Conservation (phyloP, 306 rosid species). For the Trichosanthes truncata region DNA sequence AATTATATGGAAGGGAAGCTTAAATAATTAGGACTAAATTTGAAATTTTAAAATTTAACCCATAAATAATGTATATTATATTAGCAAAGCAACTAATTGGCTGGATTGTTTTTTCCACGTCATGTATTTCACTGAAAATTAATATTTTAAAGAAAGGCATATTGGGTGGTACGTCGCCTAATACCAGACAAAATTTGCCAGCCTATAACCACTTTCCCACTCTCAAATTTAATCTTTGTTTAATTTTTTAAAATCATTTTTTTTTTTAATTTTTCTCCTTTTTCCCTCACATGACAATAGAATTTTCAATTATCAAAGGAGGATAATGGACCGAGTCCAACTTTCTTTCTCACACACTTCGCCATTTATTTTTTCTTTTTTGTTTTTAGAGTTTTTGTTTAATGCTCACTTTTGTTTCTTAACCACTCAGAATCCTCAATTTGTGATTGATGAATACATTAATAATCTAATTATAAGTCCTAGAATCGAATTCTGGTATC, state of each 20-base stretch:
- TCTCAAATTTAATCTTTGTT: neutral
- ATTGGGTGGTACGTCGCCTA: constrained; percentile 4
- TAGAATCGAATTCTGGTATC: too few relatives aligned
- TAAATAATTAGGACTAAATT: neutral
- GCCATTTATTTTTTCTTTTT: neutral
- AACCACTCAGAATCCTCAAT: neutral
- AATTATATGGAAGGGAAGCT: too few relatives aligned
- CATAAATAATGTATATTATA: neutral
- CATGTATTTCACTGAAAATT: neutral
- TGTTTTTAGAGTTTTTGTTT: neutral
- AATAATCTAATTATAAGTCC: too few relatives aligned
- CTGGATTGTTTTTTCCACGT: neutral
- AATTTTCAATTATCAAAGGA: neutral
- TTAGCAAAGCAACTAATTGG: neutral
- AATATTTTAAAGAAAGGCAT: neutral
- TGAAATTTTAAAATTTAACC: neutral
- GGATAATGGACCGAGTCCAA: neutral
- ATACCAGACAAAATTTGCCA: constrained; percentile 43
- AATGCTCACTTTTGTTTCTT: neutral
- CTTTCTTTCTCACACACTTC: neutral
- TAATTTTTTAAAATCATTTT: neutral
- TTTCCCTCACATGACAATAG: neutral
- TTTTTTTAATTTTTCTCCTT: neutral
- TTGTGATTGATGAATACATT: too few relatives aligned
- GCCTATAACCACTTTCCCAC: constrained; percentile 20